Percentiles rank a stretch among this genome's conserved stretches.
Conservation (phyloP, 768 basidiomycete genomes). For the Mycena alexandri region DNA sequence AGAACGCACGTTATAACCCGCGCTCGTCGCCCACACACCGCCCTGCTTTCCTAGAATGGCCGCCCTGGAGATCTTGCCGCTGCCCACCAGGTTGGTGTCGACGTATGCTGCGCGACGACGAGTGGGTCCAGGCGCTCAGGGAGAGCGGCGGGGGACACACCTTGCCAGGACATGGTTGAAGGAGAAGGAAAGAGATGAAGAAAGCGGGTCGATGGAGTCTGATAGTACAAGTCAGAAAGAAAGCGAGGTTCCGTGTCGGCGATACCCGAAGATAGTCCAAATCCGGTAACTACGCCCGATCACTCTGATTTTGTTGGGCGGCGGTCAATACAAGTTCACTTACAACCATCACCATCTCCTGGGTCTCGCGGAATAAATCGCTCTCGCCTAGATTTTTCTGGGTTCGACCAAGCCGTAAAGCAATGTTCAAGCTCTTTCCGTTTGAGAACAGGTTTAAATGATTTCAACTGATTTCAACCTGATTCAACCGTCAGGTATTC, state of each 20-base stretch:
- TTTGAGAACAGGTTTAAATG: too few species aligned
- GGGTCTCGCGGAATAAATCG: too few species aligned
- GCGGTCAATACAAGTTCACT: too few species aligned
- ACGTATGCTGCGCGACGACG: slow-evolving; percentile 72
- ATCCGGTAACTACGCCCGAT: slow-evolving; percentile 10
- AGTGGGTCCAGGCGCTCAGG: neutral
- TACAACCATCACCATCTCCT: too few species aligned
- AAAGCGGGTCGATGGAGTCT: slow-evolving; percentile 30
- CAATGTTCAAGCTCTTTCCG: too few species aligned
- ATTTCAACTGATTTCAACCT: too few species aligned
- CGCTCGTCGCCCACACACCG: slow-evolving; percentile 80
- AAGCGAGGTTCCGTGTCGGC: slow-evolving; percentile 10
- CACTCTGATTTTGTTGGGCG: slow-evolving; percentile 1
- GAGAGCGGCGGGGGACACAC: slow-evolving; percentile 3
- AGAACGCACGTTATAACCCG: slow-evolving; percentile 68
- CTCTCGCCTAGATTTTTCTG: too few species aligned
- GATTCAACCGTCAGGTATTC: too few species aligned
- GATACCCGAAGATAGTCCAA: slow-evolving; percentile 31
- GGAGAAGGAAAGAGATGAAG: slow-evolving; percentile 21
- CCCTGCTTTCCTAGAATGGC: slow-evolving; percentile 82
- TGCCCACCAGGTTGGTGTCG: slow-evolving; percentile 83
- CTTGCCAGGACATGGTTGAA: slow-evolving; percentile 38
- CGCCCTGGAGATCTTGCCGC: slow-evolving; percentile 78
- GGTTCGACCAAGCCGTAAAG: too few species aligned
- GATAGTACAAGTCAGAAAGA: slow-evolving; percentile 33